Evolutionary conservation across 2,329 filamentous ascomycete genomes (phyloP).

Genomic region (Colletotrichum gigasporum): DNA sequence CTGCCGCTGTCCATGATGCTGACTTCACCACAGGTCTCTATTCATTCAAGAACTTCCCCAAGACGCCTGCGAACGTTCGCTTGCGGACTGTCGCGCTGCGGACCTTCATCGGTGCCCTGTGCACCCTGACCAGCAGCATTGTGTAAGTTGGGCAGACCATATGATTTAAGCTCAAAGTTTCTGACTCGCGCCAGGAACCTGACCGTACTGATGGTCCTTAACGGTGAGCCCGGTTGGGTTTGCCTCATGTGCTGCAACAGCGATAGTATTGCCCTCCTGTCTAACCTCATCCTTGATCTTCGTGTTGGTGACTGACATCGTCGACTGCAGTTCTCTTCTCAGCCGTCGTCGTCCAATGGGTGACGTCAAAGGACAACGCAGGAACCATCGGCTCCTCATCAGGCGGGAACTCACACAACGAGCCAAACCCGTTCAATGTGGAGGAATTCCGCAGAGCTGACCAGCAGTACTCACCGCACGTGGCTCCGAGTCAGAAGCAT

Average conservation of each 20-base stretch:
- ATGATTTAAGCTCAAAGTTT: slow-evolving; percentile 1
- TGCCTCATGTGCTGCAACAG: slow-evolving; percentile 73
- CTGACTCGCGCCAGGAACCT: slow-evolving; percentile 57
- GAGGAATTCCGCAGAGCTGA: slow-evolving; percentile 12
- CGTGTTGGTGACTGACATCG: slow-evolving; percentile 1
- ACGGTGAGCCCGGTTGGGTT: slow-evolving; percentile 72
- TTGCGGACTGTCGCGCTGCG: slow-evolving; percentile 64
- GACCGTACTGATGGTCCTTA: slow-evolving; percentile 64
- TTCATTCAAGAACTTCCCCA: slow-evolving; percentile 59
- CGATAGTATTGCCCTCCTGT: slow-evolving; percentile 57
- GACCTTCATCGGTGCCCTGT: slow-evolving; percentile 67
- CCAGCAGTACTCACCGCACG: slow-evolving; percentile 16
- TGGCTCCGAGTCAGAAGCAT: slow-evolving; percentile 35
- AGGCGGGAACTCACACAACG: not conserved
- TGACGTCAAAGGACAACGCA: slow-evolving; percentile 58
- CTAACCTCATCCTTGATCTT: not conserved
- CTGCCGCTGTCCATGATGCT: not conserved
- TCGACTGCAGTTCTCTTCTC: slow-evolving; percentile 63
- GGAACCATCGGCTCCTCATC: slow-evolving; percentile 32
- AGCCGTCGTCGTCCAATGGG: slow-evolving; percentile 70
- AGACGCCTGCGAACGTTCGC: slow-evolving; percentile 49
- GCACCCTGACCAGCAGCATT: slow-evolving; percentile 66
- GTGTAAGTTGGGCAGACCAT: slow-evolving; percentile 51
- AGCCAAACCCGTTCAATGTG: not conserved
- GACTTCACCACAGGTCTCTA: slow-evolving; percentile 56